A percentile compares a stretch with the other conserved stretches of the same genome.
These are phyloP conservation scores for Xylaria grammica DNA, from an alignment of 495 filamentous ascomycete species.

Conservation along the genomic window DNA sequence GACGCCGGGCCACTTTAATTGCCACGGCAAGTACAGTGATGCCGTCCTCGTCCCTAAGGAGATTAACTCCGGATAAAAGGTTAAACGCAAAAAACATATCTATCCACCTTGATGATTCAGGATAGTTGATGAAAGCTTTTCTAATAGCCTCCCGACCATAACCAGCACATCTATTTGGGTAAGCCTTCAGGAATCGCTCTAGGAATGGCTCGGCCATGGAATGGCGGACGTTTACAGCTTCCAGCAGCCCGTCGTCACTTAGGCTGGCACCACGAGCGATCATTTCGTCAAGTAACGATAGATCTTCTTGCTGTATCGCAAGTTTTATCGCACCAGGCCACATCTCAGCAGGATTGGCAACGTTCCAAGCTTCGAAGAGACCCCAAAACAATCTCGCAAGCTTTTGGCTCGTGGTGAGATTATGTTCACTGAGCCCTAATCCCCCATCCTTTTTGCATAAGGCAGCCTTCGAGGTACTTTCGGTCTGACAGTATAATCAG, in stretches of 20 bases:
- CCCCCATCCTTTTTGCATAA: too few species aligned
- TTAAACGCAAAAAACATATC: not conserved
- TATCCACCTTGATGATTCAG: not conserved
- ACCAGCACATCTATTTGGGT: not conserved
- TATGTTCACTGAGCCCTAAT: too few species aligned
- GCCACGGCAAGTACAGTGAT: not conserved
- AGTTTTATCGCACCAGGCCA: not conserved
- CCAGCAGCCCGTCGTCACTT: not conserved
- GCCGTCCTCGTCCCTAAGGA: not conserved
- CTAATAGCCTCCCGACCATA: not conserved
- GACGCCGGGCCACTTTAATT: not conserved
- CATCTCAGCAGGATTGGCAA: not conserved
- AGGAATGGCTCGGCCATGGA: not conserved
- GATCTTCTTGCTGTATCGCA: not conserved
- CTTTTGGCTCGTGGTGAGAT: too few species aligned
- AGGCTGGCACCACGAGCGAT: not conserved
- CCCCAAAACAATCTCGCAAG: constrained; percentile 1
- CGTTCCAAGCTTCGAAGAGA: not conserved
- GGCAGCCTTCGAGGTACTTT: too few species aligned
- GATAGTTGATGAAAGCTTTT: not conserved
- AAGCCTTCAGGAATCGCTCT: not conserved
- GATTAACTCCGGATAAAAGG: not conserved
- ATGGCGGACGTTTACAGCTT: not conserved
- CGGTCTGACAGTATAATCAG: too few species aligned
- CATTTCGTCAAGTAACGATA: not conserved